Percentiles rank a stretch among this genome's conserved stretches.
phyloP scores from a whole-genome alignment of 2,329 filamentous ascomycete species.

The Triangularia verruculosa region DNA sequence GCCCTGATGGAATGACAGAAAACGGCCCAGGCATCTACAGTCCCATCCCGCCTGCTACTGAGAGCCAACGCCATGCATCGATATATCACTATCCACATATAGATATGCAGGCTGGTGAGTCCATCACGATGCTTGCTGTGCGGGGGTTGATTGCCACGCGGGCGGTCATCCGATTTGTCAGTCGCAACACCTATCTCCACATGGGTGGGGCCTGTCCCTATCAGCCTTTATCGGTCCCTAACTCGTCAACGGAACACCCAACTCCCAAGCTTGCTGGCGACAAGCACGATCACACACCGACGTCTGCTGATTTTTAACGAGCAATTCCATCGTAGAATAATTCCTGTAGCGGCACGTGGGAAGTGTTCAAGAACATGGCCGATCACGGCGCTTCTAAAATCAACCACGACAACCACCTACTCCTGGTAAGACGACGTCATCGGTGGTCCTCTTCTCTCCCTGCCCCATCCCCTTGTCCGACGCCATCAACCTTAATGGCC shows the following conservation, averaged over 20 bases:
- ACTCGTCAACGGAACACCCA: neutral
- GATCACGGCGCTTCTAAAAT: constrained; percentile 63
- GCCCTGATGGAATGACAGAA: neutral
- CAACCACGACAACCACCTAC: constrained; percentile 71
- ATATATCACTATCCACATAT: neutral
- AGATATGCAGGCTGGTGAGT: neutral
- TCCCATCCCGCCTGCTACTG: neutral
- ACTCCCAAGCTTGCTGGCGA: neutral
- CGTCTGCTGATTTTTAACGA: neutral
- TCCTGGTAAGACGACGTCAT: constrained; percentile 55
- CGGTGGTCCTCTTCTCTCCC: neutral
- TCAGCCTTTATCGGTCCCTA: neutral
- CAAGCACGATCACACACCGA: neutral
- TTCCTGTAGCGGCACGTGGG: neutral
- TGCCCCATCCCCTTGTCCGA: constrained; percentile 4
- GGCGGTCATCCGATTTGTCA: neutral
- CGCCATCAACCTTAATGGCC: neutral
- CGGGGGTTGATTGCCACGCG: neutral
- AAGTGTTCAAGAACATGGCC: constrained; percentile 43
- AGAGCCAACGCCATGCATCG: neutral
- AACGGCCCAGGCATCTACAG: neutral
- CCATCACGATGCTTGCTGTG: neutral
- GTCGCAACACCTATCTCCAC: neutral
- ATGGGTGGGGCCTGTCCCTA: neutral
- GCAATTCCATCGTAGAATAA: constrained; percentile 18